Base-by-base conservation (phyloP, 2,329 filamentous ascomycete genomes). In the Parafenestella ontariensis region DNA sequence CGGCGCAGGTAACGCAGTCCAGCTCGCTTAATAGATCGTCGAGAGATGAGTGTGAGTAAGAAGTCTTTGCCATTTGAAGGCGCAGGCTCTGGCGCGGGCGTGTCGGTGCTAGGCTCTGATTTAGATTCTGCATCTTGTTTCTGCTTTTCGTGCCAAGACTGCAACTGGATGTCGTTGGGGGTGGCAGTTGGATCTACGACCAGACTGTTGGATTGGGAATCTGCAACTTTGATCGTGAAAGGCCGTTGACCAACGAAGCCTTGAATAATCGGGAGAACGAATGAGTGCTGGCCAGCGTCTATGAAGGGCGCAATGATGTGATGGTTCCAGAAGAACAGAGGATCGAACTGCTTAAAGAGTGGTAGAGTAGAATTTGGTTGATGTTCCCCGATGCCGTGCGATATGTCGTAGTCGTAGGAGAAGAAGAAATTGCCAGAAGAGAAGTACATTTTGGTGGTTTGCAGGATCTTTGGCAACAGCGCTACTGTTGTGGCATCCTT, bases 381-480 rank as follows among this genome's bases (percentile, higher is more conserved):
- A 64, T 79, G 76, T 33, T 74, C 72, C 47, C 75, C 73, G 56
- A 84, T 73, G 49, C 84, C 87, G 51, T 89, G 85, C 0, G 95
- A 98, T 46, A 99, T 85, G 72, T 99, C 93, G 71, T 94, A 85
- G 61, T 99, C 95, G 73, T 99, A 97, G 0, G 93, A 93, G 74
- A 94, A 99, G 79, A 89, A 98, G 75, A 97, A 98, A 73, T 91
- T 97, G 59, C 85, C 84, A 0, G 87, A 84, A 1, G 90, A 88
- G 70, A 97, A 94, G 56, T 96, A 85, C 50, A 98, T 85, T 69
- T 91, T 91, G 1, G 92, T 88, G 28, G 91, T 96, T 36, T 89
- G 85, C 37, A 99, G 76, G 34, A 98, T 81, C 69, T 96, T 96
- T 1, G 94, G 94, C 10, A 96, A 80, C 28, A 98, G 56, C 0